Base-by-base conservation (phyloP, 2,329 filamentous ascomycete species). In the Apiospora koreana region DNA sequence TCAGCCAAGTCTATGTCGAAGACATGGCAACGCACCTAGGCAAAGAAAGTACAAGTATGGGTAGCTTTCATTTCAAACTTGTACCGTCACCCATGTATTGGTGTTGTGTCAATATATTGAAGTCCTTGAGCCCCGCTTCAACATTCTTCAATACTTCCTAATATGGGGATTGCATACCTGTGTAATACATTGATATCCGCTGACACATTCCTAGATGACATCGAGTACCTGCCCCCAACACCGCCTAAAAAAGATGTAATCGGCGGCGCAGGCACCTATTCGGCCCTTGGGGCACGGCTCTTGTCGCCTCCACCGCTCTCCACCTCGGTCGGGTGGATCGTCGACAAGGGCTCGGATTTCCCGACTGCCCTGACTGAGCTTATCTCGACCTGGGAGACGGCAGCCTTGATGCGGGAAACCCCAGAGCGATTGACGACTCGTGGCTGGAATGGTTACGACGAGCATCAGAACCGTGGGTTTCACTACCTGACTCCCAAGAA, bases 301-400 rank as follows among this genome's bases (percentile, higher is more conserved):
- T 92, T 97, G 79, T 95, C 94, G 5, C 93, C 94, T 2, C 83
- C 86, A 42, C 86, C 90, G 3, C 77, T 85, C 64, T 93, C 94
- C 28, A 85, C 84, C 46, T 86, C 88, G 2, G 89, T 98, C 7
- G 94, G 94, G 73, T 98, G 95, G 95, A 91, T 98, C 72, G 89
- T 98, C 58, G 95, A 99, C 81, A 89, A 91, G 76, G 96, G 96
- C 41, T 92, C 89, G 21, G 96, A 98, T 81, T 98, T 98, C 74
- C 95, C 95, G 0, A 73, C 83, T 0, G 82, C 87, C 16, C 85
- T 97, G 68, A 86, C 87, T 65, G 78, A 85, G 2, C 84, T 88
- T 58, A 90, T 99, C 74, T 82, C 87, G 18, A 86, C 88, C 58
- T 98, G 96, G 95, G 82, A 90, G 21, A 97, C 95, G 1, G 88